Conservation (phyloP, 768 basidiomycete genomes). For the Terana coerulea region DNA sequence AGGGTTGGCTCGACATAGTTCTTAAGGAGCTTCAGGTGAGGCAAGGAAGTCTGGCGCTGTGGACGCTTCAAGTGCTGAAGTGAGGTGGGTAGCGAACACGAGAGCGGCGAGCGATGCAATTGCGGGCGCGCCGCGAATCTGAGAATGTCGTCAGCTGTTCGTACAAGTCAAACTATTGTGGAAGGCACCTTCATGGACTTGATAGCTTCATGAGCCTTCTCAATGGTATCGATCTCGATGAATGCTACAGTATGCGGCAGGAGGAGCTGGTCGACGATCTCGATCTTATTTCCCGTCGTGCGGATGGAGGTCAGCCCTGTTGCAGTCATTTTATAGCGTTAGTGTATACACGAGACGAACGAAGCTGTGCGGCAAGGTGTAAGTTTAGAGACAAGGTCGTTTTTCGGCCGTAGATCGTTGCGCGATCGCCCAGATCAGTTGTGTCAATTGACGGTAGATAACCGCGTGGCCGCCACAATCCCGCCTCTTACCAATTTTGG, state of each 20-base stretch:
- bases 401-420: background rate
- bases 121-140: slow-evolving; percentile 92
- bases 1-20: slow-evolving; percentile 56
- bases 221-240: slow-evolving; percentile 61
- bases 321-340: slow-evolving; percentile 8
- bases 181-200: slow-evolving; percentile 84
- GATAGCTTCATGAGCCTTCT: slow-evolving; percentile 91
- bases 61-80: slow-evolving; percentile 43
- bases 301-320: slow-evolving; percentile 36
- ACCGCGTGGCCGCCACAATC: slow-evolving; percentile 5
- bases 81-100: slow-evolving; percentile 63
- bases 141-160: background rate
- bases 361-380: background rate
- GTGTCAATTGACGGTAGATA: slow-evolving; percentile 1
- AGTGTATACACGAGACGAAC: background rate
- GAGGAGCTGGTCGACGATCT: slow-evolving; percentile 89
- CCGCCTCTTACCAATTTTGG: background rate
- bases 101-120: slow-evolving; percentile 91
- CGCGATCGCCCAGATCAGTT: background rate
- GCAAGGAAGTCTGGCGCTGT: slow-evolving; percentile 52
- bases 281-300: slow-evolving; percentile 49
- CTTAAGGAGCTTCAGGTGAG: slow-evolving; percentile 46
- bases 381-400: background rate
- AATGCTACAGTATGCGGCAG: slow-evolving; percentile 73
- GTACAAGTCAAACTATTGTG: background rate